Base-by-base conservation (phyloP, 1,284 basidiomycete genomes). In the Cutaneotrichosporon sp. region DNA sequence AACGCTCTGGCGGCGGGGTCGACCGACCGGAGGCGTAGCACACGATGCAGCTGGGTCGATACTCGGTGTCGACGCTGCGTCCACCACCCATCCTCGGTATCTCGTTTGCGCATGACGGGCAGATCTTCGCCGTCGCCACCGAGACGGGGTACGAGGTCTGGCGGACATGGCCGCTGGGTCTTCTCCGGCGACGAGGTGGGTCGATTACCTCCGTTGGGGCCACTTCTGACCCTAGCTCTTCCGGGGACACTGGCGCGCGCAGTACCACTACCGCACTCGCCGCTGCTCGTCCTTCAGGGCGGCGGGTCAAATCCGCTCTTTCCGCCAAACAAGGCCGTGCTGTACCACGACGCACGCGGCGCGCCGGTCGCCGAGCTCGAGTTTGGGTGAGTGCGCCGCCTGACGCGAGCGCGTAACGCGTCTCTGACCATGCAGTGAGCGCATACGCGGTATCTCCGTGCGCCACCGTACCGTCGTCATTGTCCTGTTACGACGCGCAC, bases 271-370 rank as follows among this genome's bases (percentile, higher is more conserved):
- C 89, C 92, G 63, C 80, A 84, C 20, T 87, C 90, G 4, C 91
- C 90, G 54, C 77, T 97, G 30, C 77, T 96, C 42, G 91, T 92
- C 69, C 83, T 97, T 37, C 80, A 94, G 59, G 92, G 92, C 44
- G 92, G 92, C 45, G 90, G 91, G 26, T 79, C 84, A 46, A 87
- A 86, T 67, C 92, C 92, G n/a, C 80, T 89, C 7, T 97, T 91
- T 74, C 85, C 92, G 23, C 89, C 88, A 22, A 97, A 97, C 78
- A 97, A 96, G 77, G 88, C 92, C 43, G 80, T 96, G 52, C 73
- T 97, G 43, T 96, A 88, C 85, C 87, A 96, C 73, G 89, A 91
- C 73, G 80, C 79, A 2, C 76, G 81, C 2, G 84, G 83, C 4
- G 76, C 78, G 47, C 85, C 91, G 63, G 84, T 92, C 36, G 88